phyloP scores from a whole-genome alignment of 176 grass and related monocot species.

The Oryza australiensis region DNA sequence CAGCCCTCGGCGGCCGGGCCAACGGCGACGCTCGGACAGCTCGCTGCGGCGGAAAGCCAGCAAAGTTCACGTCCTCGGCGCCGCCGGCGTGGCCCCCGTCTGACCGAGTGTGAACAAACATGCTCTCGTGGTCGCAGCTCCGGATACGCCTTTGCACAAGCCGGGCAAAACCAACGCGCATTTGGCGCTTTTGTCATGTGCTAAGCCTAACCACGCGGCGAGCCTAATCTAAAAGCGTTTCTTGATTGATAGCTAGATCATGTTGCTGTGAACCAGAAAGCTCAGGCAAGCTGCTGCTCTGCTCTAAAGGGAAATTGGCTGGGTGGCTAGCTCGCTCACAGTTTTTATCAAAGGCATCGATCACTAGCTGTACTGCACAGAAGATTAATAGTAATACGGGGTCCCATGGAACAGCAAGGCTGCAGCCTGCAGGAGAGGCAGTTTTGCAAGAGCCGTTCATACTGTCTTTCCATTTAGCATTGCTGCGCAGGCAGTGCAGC shows the following conservation, averaged over 20 bases:
- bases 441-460: constrained; percentile 19
- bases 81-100: neutral
- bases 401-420: constrained; percentile 9
- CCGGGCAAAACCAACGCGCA: constrained; percentile 20
- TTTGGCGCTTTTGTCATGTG: constrained; percentile 24
- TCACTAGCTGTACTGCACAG: neutral
- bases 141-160: neutral
- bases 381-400: constrained; percentile 5
- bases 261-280: neutral
- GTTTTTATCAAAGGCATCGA: constrained; percentile 9
- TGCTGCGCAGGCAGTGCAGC: no score
- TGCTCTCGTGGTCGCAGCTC: neutral
- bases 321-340: neutral
- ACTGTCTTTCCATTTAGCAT: constrained; percentile 17
- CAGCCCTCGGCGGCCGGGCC: neutral
- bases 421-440: neutral
- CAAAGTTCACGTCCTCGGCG: neutral
- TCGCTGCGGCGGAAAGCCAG: no score
- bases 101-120: neutral
- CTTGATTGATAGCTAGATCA: neutral
- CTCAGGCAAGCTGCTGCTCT: neutral
- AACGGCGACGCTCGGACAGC: no score
- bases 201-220: neutral
- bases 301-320: neutral
- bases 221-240: constrained; percentile 15